phyloP scores from a whole-genome alignment of 1,139 yeast species.

The Geotrichum australiense region DNA sequence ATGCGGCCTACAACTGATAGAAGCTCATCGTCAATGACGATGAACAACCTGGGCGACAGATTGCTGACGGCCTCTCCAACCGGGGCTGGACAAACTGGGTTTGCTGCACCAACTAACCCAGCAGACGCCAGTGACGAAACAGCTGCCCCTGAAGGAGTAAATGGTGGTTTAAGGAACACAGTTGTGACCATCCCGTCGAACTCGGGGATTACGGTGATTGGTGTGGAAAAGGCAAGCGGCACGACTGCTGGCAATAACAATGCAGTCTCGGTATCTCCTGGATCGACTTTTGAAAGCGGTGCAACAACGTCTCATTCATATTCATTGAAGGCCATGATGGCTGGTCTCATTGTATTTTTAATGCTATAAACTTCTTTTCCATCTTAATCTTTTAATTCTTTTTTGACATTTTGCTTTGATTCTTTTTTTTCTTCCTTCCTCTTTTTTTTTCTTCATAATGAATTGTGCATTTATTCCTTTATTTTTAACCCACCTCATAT shows the following conservation, averaged over 20 bases:
- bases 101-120: not conserved
- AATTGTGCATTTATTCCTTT: too few species aligned
- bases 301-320: not conserved
- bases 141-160: not conserved
- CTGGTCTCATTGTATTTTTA: not conserved
- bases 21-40: too few species aligned
- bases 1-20: constrained; percentile 2
- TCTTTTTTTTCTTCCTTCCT: not conserved
- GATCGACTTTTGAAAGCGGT: not conserved
- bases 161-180: not conserved
- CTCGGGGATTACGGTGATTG: not conserved
- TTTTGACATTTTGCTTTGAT: not conserved
- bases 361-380: not conserved
- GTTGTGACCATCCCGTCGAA: not conserved
- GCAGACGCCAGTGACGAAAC: not conserved
- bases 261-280: constrained; percentile 3
- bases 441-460: not conserved
- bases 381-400: not conserved
- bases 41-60: too few species aligned
- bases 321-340: not conserved
- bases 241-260: not conserved
- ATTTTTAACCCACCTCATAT: too few species aligned
- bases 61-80: not conserved
- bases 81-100: not conserved
- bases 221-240: too few species aligned